These are phyloP conservation scores for Phoenix dactylifera DNA, from an alignment of 176 grass and related monocot species.

Conservation along the genomic window DNA sequence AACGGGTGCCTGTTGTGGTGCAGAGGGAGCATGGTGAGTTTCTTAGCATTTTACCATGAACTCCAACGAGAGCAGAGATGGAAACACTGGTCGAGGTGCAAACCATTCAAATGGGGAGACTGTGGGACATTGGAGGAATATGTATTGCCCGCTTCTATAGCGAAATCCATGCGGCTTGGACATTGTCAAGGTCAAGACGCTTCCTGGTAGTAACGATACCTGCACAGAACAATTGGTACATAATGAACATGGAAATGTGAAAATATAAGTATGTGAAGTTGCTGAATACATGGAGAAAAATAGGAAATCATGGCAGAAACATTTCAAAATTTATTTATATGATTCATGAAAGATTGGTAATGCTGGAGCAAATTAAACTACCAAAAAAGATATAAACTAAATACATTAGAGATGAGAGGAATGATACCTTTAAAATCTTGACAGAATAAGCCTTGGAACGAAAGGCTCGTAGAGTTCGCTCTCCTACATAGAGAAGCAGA, in stretches of 20 bases:
- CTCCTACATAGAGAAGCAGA: constrained; percentile 62
- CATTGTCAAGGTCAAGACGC: constrained; percentile 93
- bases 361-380: no score
- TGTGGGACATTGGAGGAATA: constrained; percentile 86
- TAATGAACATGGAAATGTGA: no score
- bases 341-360: no score
- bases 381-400: no score
- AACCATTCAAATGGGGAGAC: constrained; percentile 99
- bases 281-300: no score
- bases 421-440: constrained; percentile 76
- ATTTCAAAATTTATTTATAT: no score
- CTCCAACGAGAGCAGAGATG: neutral
- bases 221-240: constrained; percentile 1
- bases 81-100: neutral
- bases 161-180: constrained; percentile 95
- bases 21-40: neutral
- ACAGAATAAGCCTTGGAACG: constrained; percentile 82
- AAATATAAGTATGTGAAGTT: no score
- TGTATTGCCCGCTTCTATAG: constrained; percentile 95
- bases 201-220: constrained; percentile 85
- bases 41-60: neutral
- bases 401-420: no score
- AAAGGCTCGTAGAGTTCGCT: constrained; percentile 63
- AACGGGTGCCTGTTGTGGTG: constrained; percentile 75
- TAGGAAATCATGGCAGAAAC: no score